phyloP scores from a whole-genome alignment of 2,329 filamentous ascomycete genomes.

The Pseudopithomyces chartarum region DNA sequence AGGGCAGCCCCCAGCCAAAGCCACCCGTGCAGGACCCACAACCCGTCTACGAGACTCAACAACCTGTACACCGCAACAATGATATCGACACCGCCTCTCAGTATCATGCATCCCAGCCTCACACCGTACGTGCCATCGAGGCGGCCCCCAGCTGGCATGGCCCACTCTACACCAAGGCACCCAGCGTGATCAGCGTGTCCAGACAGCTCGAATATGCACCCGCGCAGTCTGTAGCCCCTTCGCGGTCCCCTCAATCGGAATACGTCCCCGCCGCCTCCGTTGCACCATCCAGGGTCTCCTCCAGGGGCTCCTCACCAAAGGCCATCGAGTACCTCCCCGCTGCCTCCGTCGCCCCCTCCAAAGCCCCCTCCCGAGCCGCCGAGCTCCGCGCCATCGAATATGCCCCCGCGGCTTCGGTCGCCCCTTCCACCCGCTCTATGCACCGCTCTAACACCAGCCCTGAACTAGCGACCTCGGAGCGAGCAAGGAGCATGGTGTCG shows the following conservation, averaged over 20 bases:
- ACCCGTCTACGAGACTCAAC: conserved; percentile 32
- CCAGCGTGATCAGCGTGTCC: conserved; percentile 28
- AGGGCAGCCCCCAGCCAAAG: conserved; percentile 33
- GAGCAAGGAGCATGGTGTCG: conserved; percentile 22
- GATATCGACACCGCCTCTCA: conserved; percentile 44
- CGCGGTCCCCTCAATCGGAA: background rate
- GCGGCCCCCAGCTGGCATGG: conserved; percentile 44
- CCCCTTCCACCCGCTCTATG: conserved; percentile 22
- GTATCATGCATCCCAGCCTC: conserved; percentile 31
- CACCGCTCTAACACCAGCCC: conserved; percentile 39
- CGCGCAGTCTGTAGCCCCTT: conserved; percentile 4
- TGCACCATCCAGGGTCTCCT: conserved; percentile 9
- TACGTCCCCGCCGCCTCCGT: conserved; percentile 28
- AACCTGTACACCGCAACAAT: conserved; percentile 44
- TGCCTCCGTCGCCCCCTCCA: conserved; percentile 14
- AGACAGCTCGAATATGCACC: conserved; percentile 13
- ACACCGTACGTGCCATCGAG: conserved; percentile 46
- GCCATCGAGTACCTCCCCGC: conserved; percentile 34
- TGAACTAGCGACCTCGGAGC: conserved; percentile 31
- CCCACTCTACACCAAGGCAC: conserved; percentile 34
- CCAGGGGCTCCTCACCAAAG: background rate
- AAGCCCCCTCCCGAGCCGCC: background rate
- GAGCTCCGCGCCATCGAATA: conserved; percentile 26
- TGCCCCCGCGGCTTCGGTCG: conserved; percentile 23
- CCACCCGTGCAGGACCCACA: conserved; percentile 41